Evolutionary conservation across 495 filamentous ascomycete genomes (phyloP), one percentile per base, ranked within the genome.

Genomic region (Wilcoxina mikolae): DNA sequence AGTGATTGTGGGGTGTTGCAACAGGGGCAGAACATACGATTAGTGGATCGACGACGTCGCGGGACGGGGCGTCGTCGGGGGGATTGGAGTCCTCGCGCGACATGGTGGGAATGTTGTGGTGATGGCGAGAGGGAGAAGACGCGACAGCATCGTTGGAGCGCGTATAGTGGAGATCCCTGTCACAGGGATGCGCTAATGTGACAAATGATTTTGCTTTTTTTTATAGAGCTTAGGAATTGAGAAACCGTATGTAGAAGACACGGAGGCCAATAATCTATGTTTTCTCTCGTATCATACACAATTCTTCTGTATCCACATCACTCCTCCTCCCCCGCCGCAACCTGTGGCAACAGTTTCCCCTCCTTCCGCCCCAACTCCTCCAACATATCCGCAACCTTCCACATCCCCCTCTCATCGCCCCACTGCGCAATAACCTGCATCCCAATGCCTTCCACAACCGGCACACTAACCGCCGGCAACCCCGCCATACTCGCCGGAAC

Each of bases 401-500:
- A 67, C 23, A 88, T 66, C 45, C 74, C 60, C 27, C 78, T 74
- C 70, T 98, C 91, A 59, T 93, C 84, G 31, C 86, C 90, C 67
- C 83, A 95, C 67, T 99, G 91, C 18, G 82, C 87, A 56, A 96
- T 81, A 5, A 96, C 68, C 67, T 99, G 91, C 56, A 99, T 76
- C 0, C 93, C 91, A 5, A 79, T 64, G 25, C 65, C 61, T 1
- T 61, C 60, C 3, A 68, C 62, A 47, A 90, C 76, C 3, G 91
- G 93, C 10, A 96, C 72, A 59, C 85, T 94, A 39, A 94, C 76
- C 17, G 89, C 85, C 10, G 91, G 91, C 29, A 99, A 71, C 2
- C 91, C 93, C 4, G 91, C 93, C 56, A 99, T 68, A 63, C 85
- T 95, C 20, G 93, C 87, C 12, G 91, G 91, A 5, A 96, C 91